Percentiles rank a stretch among this genome's conserved stretches.
Evolutionary conservation across 805 yeast species (phyloP).

Genomic region (Kluyveromyces starmeri): DNA sequence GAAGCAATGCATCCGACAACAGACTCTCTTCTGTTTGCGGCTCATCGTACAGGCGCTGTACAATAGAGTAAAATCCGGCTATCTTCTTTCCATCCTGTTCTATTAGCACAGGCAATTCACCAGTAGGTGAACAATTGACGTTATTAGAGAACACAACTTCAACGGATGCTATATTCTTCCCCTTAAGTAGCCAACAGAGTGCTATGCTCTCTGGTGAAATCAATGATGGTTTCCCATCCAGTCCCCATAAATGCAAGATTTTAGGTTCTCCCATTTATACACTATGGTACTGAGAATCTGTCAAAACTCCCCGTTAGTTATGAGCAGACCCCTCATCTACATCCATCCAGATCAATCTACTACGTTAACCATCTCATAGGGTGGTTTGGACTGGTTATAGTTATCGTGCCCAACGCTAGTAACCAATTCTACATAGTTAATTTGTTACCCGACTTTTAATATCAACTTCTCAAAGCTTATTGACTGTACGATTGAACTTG

Average conservation of each 20-base stretch:
- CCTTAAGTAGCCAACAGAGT: constrained; percentile 19
- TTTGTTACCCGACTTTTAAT: too few species aligned
- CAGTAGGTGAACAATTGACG: constrained; percentile 42
- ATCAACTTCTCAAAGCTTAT: too few species aligned
- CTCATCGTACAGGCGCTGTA: constrained; percentile 25
- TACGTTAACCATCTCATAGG: too few species aligned
- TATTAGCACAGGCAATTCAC: constrained; percentile 42
- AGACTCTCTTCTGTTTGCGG: constrained; percentile 28
- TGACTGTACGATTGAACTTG: too few species aligned
- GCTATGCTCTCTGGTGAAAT: constrained; percentile 26
- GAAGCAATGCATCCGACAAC: constrained; percentile 37
- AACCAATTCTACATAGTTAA: too few species aligned
- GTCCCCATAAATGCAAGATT: constrained; percentile 24
- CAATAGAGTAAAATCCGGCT: constrained; percentile 38
- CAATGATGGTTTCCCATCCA: constrained; percentile 17
- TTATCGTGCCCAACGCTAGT: too few species aligned
- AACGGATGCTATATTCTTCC: constrained; percentile 10
- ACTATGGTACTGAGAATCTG: too few species aligned
- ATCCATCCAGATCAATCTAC: too few species aligned
- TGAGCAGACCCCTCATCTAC: too few species aligned
- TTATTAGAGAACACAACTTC: constrained; percentile 49
- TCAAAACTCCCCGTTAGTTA: too few species aligned
- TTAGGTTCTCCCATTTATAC: neutral
- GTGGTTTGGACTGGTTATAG: too few species aligned
- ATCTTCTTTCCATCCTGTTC: constrained; percentile 14